phyloP scores from a whole-genome alignment of 768 basidiomycete species.

The Boletus rubroflammeus region DNA sequence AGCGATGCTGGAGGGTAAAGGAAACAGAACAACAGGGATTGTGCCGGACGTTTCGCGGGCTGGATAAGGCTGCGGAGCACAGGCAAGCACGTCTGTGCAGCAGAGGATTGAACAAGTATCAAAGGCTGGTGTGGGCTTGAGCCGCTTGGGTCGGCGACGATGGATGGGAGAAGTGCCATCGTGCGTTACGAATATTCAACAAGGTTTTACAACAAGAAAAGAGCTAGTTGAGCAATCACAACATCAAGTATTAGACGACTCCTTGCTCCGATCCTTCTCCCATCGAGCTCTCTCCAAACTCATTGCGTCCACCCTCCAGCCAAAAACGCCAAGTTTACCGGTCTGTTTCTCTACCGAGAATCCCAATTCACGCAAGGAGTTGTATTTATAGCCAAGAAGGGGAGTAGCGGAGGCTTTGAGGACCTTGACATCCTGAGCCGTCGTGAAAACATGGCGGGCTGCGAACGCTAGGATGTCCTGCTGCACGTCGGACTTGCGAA shows the following conservation, averaged over 20 bases:
- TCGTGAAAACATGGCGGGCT: slow-evolving; percentile 52
- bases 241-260: slow-evolving; percentile 8
- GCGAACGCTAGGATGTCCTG: slow-evolving; percentile 64
- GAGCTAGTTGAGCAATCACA: background rate
- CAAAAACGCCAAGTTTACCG: slow-evolving; percentile 48
- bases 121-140: slow-evolving; percentile 39
- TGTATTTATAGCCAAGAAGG: slow-evolving; percentile 48
- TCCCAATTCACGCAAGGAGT: slow-evolving; percentile 42
- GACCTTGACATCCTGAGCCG: slow-evolving; percentile 38
- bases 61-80: slow-evolving; percentile 47
- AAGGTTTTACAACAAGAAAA: background rate
- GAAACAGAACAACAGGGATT: slow-evolving; percentile 52
- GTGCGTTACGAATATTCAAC: background rate
- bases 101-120: slow-evolving; percentile 56
- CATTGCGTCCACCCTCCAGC: slow-evolving; percentile 51
- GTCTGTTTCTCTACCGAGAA: slow-evolving; percentile 46
- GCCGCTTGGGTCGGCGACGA: slow-evolving; percentile 24
- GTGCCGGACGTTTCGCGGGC: slow-evolving; percentile 17
- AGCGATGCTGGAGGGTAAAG: slow-evolving; percentile 51
- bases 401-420: slow-evolving; percentile 49
- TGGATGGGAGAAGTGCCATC: slow-evolving; percentile 30
- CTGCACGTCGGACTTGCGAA: slow-evolving; percentile 54
- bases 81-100: slow-evolving; percentile 54
- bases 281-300: slow-evolving; percentile 45
- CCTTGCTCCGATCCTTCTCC: slow-evolving; percentile 32